Conservation (phyloP, 352 stramenopile species). For the Plasmopara halstedii region DNA sequence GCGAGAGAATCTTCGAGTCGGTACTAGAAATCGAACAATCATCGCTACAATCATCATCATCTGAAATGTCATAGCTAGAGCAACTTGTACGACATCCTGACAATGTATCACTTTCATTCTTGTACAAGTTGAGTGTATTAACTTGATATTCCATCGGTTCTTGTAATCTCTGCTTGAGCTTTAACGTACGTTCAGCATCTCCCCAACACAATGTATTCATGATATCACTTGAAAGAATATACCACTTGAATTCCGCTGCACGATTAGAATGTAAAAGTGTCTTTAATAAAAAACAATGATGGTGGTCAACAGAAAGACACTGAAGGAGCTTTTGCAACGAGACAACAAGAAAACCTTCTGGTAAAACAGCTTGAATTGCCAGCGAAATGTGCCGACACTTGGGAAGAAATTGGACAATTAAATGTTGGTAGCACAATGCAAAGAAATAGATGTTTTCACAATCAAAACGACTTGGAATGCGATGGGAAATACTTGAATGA, state of each 20-base stretch:
- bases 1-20: conserved; percentile 4
- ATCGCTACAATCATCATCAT: conserved; percentile 43
- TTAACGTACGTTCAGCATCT: conserved; percentile 24
- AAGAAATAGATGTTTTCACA: conserved; percentile 4
- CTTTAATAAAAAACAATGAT: not conserved
- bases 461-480: not conserved
- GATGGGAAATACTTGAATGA: conserved; percentile 12
- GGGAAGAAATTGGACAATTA: not conserved
- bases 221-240: not conserved
- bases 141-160: not conserved
- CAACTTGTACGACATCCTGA: conserved; percentile 34
- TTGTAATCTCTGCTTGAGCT: conserved; percentile 25
- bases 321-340: conserved; percentile 5
- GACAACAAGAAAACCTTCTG: conserved; percentile 13
- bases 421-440: not conserved
- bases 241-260: conserved; percentile 3
- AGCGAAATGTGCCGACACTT: conserved; percentile 1
- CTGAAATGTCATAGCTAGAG: conserved; percentile 40
- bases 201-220: conserved; percentile 34
- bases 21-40: conserved; percentile 19
- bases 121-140: conserved; percentile 1
- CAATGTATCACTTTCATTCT: conserved; percentile 25
- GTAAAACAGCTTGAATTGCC: conserved; percentile 10
- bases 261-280: conserved; percentile 24
- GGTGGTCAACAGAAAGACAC: conserved; percentile 2